Conservation (phyloP, 2,329 filamentous ascomycete species). For the Fusarium virguliforme region DNA sequence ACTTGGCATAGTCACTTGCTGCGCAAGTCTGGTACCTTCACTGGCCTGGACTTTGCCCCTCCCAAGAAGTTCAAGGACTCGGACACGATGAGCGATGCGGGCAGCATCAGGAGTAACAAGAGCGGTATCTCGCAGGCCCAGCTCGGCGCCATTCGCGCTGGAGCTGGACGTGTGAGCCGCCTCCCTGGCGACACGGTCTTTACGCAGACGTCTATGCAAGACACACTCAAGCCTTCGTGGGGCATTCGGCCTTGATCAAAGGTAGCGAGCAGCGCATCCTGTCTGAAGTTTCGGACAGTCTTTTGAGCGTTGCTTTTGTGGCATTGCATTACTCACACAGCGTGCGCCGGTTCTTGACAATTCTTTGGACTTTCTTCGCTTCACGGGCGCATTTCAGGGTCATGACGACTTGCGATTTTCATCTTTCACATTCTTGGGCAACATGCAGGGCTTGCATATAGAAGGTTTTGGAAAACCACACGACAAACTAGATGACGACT, state of each 20-base stretch:
- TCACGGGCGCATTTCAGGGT: conserved; percentile 52
- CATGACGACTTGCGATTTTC: conserved; percentile 53
- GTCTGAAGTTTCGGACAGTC: conserved; percentile 27
- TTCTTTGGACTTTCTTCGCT: conserved; percentile 49
- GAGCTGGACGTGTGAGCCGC: conserved; percentile 89
- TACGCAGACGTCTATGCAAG: conserved; percentile 77
- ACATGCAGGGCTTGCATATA: conserved; percentile 56
- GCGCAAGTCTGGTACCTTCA: conserved; percentile 85
- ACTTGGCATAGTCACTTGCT: conserved; percentile 72
- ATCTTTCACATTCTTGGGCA: conserved; percentile 47
- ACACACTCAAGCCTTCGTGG: conserved; percentile 74
- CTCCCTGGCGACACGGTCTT: conserved; percentile 88
- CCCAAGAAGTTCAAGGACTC: conserved; percentile 80
- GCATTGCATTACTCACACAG: conserved; percentile 50
- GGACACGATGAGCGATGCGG: conserved; percentile 75
- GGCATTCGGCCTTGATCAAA: conserved; percentile 63
- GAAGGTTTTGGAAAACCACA: conserved; percentile 54
- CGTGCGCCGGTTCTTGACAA: conserved; percentile 50
- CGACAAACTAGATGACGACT: conserved; percentile 52
- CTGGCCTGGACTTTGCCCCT: conserved; percentile 84
- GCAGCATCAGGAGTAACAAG: conserved; percentile 76
- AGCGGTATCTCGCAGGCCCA: conserved; percentile 82
- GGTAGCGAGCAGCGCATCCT: conserved; percentile 26
- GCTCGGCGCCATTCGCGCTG: conserved; percentile 80
- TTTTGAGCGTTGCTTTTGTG: conserved; percentile 45